A percentile compares a stretch with the other conserved stretches of the same genome.
Conservation (phyloP, 163 green algal species). For the Chlorella variabilis region DNA sequence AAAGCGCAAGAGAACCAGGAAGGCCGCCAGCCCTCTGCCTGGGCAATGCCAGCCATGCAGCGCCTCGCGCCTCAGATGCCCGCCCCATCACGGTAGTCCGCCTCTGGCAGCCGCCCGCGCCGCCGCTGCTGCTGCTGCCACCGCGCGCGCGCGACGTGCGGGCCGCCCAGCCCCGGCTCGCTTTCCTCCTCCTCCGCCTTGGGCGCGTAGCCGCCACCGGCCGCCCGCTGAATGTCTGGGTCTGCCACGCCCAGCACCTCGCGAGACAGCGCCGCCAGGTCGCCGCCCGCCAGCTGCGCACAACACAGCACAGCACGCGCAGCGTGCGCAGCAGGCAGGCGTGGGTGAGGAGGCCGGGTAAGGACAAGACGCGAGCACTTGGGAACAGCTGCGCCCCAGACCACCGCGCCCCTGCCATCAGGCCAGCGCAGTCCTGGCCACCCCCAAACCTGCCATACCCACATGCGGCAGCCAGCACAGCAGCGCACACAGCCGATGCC, state of each 20-base stretch:
- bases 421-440: no score
- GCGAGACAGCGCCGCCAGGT: not conserved
- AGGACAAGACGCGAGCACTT: no score
- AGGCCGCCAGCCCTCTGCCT: no score
- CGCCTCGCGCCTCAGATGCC: conserved; percentile 27
- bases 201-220: not conserved
- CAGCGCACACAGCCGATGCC: no score
- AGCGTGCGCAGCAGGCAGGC: not conserved
- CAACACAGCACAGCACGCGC: not conserved
- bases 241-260: conserved; percentile 2
- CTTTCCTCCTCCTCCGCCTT: not conserved
- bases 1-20: no score
- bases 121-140: conserved; percentile 22
- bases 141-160: not conserved
- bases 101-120: conserved; percentile 3
- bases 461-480: not conserved
- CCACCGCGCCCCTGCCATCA: no score
- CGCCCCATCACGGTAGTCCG: conserved; percentile 22
- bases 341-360: not conserved
- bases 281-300: conserved; percentile 9
- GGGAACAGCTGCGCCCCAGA: no score
- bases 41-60: no score
- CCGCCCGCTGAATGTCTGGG: conserved; percentile 4
- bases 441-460: no score
- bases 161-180: not conserved